Evolutionary conservation across 495 filamentous ascomycete genomes (phyloP).

Genomic region (Talaromyces wortmannii): DNA sequence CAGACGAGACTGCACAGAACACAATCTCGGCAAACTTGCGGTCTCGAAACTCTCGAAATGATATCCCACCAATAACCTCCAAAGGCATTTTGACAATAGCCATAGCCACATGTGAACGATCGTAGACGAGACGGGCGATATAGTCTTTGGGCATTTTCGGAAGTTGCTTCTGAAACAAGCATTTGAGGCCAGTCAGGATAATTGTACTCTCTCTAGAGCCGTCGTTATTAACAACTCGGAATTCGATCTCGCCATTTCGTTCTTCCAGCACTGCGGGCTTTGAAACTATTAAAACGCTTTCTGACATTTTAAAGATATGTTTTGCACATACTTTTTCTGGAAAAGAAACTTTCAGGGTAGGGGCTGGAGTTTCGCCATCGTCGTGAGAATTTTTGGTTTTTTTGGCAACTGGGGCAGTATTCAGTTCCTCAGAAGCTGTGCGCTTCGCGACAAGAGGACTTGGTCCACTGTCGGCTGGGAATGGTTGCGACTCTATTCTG

Average conservation of each 20-base stretch:
- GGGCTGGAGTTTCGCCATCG: not conserved
- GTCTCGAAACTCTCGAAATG: constrained; percentile 69
- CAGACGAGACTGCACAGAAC: too few species aligned
- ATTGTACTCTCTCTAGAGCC: constrained; percentile 79
- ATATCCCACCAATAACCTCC: constrained; percentile 72
- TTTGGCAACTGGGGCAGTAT: not conserved
- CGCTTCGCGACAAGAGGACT: not conserved
- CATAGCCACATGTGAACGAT: constrained; percentile 90
- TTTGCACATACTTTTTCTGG: not conserved
- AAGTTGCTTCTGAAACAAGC: constrained; percentile 96
- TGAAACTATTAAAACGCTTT: not conserved
- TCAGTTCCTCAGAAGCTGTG: not conserved
- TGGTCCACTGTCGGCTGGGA: not conserved
- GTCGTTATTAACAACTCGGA: constrained; percentile 97
- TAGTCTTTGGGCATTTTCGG: constrained; percentile 99
- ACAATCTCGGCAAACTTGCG: constrained; percentile 15
- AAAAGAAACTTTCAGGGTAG: not conserved
- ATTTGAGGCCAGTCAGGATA: constrained; percentile 91
- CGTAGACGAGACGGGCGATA: constrained; percentile 93
- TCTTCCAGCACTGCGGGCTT: constrained; percentile 89
- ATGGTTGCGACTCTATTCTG: not conserved
- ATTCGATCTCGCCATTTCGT: constrained; percentile 91
- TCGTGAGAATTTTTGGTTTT: not conserved
- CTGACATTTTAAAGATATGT: not conserved
- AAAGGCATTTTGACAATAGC: constrained; percentile 95